Conservation (phyloP, 2,329 filamentous ascomycete species). For the Aspergillus flavus region DNA sequence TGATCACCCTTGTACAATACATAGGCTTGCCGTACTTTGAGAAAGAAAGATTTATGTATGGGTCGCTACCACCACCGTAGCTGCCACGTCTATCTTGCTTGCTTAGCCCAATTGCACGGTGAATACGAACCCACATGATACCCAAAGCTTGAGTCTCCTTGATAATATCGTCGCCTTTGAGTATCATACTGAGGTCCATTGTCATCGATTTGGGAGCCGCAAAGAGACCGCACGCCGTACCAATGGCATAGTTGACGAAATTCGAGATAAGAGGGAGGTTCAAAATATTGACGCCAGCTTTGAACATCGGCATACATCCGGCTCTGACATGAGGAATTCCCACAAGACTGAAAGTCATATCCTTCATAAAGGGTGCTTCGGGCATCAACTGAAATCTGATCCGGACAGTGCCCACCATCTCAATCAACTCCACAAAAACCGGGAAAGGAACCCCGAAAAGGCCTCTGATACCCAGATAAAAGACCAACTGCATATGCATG, state of each 20-base stretch:
- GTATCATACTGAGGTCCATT: conserved; percentile 84
- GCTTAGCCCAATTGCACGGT: conserved; percentile 82
- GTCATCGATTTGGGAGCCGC: conserved; percentile 94
- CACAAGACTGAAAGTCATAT: conserved; percentile 90
- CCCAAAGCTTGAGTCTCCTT: conserved; percentile 84
- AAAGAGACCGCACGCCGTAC: conserved; percentile 83
- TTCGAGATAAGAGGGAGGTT: conserved; percentile 92
- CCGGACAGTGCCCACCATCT: conserved; percentile 85
- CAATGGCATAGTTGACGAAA: conserved; percentile 95
- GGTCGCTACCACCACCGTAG: conserved; percentile 84
- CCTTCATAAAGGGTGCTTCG: conserved; percentile 89
- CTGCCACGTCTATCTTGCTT: conserved; percentile 87
- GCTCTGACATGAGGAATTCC: conserved; percentile 87
- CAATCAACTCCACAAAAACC: conserved; percentile 85
- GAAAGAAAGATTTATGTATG: conserved; percentile 92
- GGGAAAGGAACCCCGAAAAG: conserved; percentile 87
- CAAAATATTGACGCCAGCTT: conserved; percentile 84
- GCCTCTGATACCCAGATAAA: conserved; percentile 88
- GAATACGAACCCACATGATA: conserved; percentile 89
- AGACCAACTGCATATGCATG: conserved; percentile 96
- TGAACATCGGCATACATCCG: conserved; percentile 89
- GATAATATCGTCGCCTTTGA: conserved; percentile 87
- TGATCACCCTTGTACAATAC: conserved; percentile 95
- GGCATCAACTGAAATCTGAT: conserved; percentile 83
- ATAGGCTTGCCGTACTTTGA: conserved; percentile 97